Base-by-base conservation (phyloP, 2,329 filamentous ascomycete species). In the Colletotrichum sp. region DNA sequence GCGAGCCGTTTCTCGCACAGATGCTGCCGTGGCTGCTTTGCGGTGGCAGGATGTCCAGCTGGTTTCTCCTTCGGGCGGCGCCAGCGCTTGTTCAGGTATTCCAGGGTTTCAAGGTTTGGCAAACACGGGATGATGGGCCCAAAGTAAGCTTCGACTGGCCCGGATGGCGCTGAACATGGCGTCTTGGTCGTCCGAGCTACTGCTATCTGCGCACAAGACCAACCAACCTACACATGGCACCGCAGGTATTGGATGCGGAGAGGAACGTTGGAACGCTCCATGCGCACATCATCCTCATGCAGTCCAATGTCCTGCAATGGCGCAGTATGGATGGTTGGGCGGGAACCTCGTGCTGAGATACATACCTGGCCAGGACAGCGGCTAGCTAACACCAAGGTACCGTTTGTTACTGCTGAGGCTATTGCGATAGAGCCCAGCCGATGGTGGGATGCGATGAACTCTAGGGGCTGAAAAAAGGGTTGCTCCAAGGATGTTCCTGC, bases 401-500 rank as follows among this genome's bases (percentile, higher is more conserved):
- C 34, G 15, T 9, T 26, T 63, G 44, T 73, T 68, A 73, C 59
- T 75, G 59, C 65, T 24, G 68, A 21, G 24, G 62, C 32, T 71
- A 30, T 13, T 32, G 44, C 26, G 32, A 32, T 32, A 21, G 15
- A 52, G 18, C 28, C 30, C 26, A 62, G 52, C 55, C 18, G 55
- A 32, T 49, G 32, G 24, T 44, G 44, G 63, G 36, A 73, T 73
- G 73, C 64, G 64, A 76, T 68, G 70, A 73, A 76, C 71, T 21
- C 65, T 65, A 73, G 28, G 64, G 64, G 44, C 70, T 76, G 73
- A 73, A 68, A 69, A 76, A 68, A 59, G 64, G 70, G 73, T 24
- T 24, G 62, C 69, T 64, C 8, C 70, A 68, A 68, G 73, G 70
- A 76, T 76, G 63, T 68, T 73, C 73, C 73, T 73, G 24, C 59